These are phyloP conservation scores for Eucalyptus pauciflora DNA, from an alignment of 345 rosid species.

Conservation along the genomic window DNA sequence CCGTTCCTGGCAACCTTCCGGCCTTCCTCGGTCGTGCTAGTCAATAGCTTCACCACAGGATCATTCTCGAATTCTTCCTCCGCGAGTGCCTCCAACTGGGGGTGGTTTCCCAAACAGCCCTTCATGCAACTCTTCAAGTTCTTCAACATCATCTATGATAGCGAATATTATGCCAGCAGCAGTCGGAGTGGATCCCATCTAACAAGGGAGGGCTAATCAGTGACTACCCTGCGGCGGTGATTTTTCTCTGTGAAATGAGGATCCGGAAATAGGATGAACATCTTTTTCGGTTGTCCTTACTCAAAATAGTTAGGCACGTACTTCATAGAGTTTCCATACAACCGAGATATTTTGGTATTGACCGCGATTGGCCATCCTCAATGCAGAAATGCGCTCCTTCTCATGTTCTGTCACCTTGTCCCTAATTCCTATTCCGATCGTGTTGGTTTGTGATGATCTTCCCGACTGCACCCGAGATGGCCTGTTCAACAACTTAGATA, in stretches of 20 bases:
- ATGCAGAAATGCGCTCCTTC: conserved; percentile 21
- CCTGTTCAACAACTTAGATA: background rate
- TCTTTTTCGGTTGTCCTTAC: conserved; percentile 30
- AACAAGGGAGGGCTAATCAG: conserved; percentile 29
- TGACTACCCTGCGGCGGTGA: conserved; percentile 14
- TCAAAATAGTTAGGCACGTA: conserved; percentile 26
- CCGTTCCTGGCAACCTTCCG: conserved; percentile 38
- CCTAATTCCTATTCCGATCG: conserved; percentile 35
- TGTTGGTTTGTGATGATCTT: conserved; percentile 5
- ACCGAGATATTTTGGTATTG: conserved; percentile 26
- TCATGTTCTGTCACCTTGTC: conserved; percentile 35
- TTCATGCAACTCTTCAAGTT: conserved; percentile 40
- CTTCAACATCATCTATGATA: conserved; percentile 31
- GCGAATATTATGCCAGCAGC: conserved; percentile 26
- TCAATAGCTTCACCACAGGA: conserved; percentile 22
- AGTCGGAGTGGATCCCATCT: conserved; percentile 17
- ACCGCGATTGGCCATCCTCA: conserved; percentile 18
- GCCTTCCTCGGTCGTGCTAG: conserved; percentile 35
- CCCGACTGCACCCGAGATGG: background rate
- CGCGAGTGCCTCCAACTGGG: conserved; percentile 21
- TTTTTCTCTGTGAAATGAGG: conserved; percentile 44
- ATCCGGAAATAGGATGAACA: conserved; percentile 32
- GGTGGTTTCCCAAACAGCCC: conserved; percentile 25
- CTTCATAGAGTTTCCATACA: conserved; percentile 31
- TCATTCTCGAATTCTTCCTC: conserved; percentile 21